Evolutionary conservation across 2,329 filamentous ascomycete genomes (phyloP), one percentile per base, ranked within the genome.

Genomic region (Alternaria gaisen): DNA sequence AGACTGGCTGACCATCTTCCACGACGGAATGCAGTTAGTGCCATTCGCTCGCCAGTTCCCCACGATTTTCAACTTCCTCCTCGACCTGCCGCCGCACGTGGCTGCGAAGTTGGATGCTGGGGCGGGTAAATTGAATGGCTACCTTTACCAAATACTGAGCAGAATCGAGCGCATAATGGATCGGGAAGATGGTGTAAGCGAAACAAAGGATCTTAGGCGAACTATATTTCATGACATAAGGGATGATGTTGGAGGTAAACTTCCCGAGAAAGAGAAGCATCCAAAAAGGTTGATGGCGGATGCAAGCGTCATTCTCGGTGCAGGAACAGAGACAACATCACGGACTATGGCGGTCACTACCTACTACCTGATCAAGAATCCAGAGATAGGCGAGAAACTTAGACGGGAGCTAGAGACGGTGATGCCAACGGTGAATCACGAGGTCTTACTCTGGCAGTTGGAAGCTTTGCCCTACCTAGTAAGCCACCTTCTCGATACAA

Each of bases 291-390:
- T 80, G 20, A 62, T 63, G 34, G 70, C 72, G 14, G 78, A 80
- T 40, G 72, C 67, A 12, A 63, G 72, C 48, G 56, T 71, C 2
- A 54, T 79, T 3, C 56, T 76, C 3, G 69, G 67, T 14, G 78
- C 77, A 7, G 77, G 78, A 0, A 67, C 66, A 1, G 73, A 76
- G 28, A 80, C 77, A 0, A 76, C 76, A 1, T 72, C 74, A 9
- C 44, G 67, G 34, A 59, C 56, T 0, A 3, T 68, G 43, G 47
- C 56, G 3, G 51, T 51, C 0, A 38, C 47, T 3, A 51, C 47
- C 1, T 51, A 24, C 9, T 51, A 51, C 4, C 12, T 51, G 47
- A 36, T 51, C 10, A 51, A 40, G 16, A n/a, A 51, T 7, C 5
- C 22, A 0, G 32, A 51, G 2, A 11, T 24, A 2, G 48, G 48